Evolutionary conservation across 345 rosid species (phyloP).

Genomic region (Dimocarpus longan): DNA sequence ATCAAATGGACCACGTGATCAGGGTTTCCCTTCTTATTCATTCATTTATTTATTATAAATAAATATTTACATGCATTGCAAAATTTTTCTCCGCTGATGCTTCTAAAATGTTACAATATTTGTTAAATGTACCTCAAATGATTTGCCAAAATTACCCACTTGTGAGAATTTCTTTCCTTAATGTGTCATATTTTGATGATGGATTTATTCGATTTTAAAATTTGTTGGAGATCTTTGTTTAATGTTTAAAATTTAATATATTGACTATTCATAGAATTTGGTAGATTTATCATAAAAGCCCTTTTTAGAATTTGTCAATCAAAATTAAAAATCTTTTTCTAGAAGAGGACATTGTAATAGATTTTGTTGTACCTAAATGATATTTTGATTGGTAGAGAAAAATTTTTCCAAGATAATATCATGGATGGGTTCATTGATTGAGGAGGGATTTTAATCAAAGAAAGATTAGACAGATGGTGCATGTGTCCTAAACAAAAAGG

Average conservation of each 20-base stretch:
- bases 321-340: neutral
- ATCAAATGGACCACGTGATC: slow-evolving; percentile 47
- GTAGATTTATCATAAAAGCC: too few species aligned
- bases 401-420: neutral
- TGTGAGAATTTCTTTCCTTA: neutral
- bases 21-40: slow-evolving; percentile 4
- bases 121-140: too few species aligned
- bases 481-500: neutral
- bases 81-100: neutral
- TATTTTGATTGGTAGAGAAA: neutral
- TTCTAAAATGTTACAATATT: too few species aligned
- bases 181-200: too few species aligned
- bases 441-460: neutral
- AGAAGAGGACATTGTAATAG: neutral
- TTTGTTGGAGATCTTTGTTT: too few species aligned
- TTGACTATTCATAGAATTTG: too few species aligned
- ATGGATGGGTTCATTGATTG: neutral
- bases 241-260: too few species aligned
- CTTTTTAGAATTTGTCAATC: neutral
- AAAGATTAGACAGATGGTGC: neutral
- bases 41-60: neutral
- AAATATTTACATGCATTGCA: neutral
- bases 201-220: too few species aligned
- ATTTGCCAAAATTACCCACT: too few species aligned
- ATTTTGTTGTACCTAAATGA: neutral